Conservation (phyloP, 805 yeast genomes). For the Nakazawaea ishiwadae region DNA sequence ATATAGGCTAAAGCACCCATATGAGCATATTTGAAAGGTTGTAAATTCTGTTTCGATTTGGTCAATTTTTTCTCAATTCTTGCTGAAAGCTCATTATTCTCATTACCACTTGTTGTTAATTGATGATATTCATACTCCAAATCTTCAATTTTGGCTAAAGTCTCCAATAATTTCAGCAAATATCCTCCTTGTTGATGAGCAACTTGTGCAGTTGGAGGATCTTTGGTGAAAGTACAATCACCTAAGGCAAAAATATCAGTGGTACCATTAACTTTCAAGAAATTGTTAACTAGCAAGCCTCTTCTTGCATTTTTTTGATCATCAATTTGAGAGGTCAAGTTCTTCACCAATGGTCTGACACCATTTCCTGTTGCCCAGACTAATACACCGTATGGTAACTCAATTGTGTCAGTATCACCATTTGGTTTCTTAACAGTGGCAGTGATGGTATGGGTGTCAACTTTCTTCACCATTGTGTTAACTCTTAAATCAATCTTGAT, state of each 20-base stretch:
- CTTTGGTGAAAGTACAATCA: constrained; percentile 89
- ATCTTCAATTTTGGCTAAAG: constrained; percentile 56
- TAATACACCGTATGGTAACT: constrained; percentile 83
- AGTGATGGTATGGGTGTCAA: constrained; percentile 62
- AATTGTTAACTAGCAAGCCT: constrained; percentile 84
- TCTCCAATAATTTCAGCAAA: constrained; percentile 68
- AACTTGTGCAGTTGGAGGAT: constrained; percentile 96
- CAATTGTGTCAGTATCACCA: constrained; percentile 53
- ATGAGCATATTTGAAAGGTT: constrained; percentile 74
- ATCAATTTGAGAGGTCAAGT: constrained; percentile 63
- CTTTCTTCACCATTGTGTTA: constrained; percentile 86
- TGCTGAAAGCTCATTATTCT: constrained; percentile 26
- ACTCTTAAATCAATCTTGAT: constrained; percentile 70
- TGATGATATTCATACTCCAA: constrained; percentile 37
- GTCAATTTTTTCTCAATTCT: constrained; percentile 42
- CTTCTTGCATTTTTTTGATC: constrained; percentile 83
- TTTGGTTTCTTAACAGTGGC: constrained; percentile 65
- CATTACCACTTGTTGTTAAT: constrained; percentile 14
- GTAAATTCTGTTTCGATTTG: constrained; percentile 36
- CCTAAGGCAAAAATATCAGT: constrained; percentile 83
- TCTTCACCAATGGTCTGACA: constrained; percentile 69
- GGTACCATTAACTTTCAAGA: constrained; percentile 77
- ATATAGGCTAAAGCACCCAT: constrained; percentile 93
- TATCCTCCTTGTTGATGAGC: constrained; percentile 92
- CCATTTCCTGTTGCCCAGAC: constrained; percentile 99